Percentiles rank a stretch among this genome's conserved stretches.
These are phyloP conservation scores for Populus euphratica DNA, from an alignment of 345 rosid genomes.

Conservation along the genomic window DNA sequence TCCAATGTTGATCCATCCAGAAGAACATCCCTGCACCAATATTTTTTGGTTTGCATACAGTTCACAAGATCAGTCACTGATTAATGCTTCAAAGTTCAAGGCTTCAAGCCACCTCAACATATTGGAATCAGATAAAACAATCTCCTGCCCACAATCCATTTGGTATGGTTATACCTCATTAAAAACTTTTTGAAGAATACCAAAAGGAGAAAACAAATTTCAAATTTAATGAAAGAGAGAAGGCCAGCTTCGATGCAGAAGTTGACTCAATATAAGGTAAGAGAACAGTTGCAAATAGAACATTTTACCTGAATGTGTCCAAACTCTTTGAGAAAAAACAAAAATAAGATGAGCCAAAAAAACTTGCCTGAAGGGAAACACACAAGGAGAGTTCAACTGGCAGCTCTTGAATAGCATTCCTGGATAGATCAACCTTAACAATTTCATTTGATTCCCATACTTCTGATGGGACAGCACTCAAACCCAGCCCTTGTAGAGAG, in stretches of 20 bases:
- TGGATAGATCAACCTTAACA: conserved; percentile 68
- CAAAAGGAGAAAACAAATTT: too few species aligned
- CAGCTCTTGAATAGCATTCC: conserved; percentile 73
- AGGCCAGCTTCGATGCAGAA: too few species aligned
- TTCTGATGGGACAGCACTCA: conserved; percentile 73
- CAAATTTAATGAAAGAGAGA: too few species aligned
- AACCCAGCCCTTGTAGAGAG: conserved; percentile 62
- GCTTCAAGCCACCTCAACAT: too few species aligned
- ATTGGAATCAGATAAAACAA: too few species aligned
- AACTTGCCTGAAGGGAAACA: conserved; percentile 59
- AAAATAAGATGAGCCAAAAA: background rate
- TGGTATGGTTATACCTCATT: too few species aligned
- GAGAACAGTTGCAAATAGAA: background rate
- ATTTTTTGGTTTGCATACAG: too few species aligned
- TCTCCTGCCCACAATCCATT: too few species aligned
- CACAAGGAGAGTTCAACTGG: conserved; percentile 73
- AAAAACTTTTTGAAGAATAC: too few species aligned
- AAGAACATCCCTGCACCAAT: background rate
- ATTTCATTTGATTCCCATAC: conserved; percentile 77
- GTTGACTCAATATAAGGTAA: background rate
- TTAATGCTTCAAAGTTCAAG: too few species aligned
- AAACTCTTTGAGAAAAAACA: background rate
- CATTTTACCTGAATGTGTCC: conserved; percentile 1
- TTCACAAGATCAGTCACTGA: too few species aligned
- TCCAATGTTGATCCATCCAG: conserved; percentile 1